Evolutionary conservation across 2,329 filamentous ascomycete species (phyloP).

Genomic region (Pseudogymnoascus sp.): DNA sequence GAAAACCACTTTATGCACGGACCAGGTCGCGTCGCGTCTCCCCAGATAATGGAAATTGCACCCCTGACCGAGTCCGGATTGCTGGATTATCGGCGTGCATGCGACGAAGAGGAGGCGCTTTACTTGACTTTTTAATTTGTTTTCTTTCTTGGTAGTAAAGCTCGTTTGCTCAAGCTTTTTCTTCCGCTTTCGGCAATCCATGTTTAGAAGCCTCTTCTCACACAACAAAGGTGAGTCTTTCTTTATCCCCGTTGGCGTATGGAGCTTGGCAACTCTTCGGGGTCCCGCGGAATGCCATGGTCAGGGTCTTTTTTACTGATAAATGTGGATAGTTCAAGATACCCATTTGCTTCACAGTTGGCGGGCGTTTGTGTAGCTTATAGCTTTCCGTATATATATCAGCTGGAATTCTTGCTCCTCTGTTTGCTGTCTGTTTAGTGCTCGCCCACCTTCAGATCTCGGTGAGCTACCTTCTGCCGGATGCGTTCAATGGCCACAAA

Average conservation of each 20-base stretch:
- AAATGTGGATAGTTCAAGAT: conserved; percentile 2
- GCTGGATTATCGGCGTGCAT: neutral
- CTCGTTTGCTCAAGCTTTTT: neutral
- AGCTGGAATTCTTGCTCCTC: neutral
- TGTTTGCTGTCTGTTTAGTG: neutral
- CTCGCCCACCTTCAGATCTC: neutral
- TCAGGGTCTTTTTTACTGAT: conserved; percentile 1
- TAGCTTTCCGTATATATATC: neutral
- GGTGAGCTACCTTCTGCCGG: neutral
- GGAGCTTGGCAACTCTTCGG: neutral
- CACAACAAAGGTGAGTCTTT: neutral
- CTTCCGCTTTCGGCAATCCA: neutral
- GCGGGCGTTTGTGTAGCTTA: neutral
- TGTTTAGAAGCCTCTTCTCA: neutral
- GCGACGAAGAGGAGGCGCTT: neutral
- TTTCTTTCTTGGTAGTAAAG: neutral
- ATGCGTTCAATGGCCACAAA: neutral
- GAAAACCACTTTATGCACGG: neutral
- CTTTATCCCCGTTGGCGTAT: neutral
- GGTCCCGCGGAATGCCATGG: neutral
- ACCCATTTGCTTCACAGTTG: neutral
- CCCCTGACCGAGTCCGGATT: neutral
- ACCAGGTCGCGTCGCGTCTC: conserved; percentile 8
- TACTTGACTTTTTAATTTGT: neutral
- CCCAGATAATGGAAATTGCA: neutral